Evolutionary conservation across 108 stramenopile genomes (phyloP), one percentile per base, ranked within the genome.

Genomic region (Chaetoceros muelleri): DNA sequence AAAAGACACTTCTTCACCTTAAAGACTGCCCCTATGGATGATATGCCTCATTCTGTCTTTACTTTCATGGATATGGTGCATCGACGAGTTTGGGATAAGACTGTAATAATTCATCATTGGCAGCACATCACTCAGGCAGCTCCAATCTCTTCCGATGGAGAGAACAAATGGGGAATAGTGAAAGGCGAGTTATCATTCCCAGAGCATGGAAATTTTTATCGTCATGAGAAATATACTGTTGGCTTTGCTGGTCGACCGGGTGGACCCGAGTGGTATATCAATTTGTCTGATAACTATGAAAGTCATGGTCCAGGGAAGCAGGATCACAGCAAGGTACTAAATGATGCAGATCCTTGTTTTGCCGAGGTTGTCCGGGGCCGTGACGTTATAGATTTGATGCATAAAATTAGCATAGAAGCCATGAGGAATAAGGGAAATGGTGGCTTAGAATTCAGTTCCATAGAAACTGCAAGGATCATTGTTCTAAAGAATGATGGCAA

Each of bases 331-430:
- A 78, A 84, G 28, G 83, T 87, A 57, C 63, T 81, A 28, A 65
- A 73, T 17, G 94, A 93, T 61, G 91, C 93, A 13, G 96, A 97
- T 78, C 79, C 92, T 17, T 95, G 94, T 61, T 97, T 97, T 79
- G 96, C 82, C 3, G 85, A 73, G 46, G 72, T 93, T 34, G 59
- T 85, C 10, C 48, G 70, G n/a, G 86, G 84, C 7, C 55, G 63
- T 16, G 73, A 82, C 8, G 46, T 65, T 1, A 55, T 87, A 16
- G 70, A 74, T 31, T 62, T 73, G 0, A 73, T 92, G 59, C 58
- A 67, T 44, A 54, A 53, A 40, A 49, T 73, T n/a, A n/a, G n/a
- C n/a, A n/a, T n/a, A n/a, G n/a, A n/a, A n/a, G n/a, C n/a, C n/a
- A n/a, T n/a, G n/a, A n/a, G n/a, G n/a, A n/a, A n/a, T n/a, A n/a